Evolutionary conservation across 106 monocot species (phyloP).

Genomic region (Xerophyta viscosa): DNA sequence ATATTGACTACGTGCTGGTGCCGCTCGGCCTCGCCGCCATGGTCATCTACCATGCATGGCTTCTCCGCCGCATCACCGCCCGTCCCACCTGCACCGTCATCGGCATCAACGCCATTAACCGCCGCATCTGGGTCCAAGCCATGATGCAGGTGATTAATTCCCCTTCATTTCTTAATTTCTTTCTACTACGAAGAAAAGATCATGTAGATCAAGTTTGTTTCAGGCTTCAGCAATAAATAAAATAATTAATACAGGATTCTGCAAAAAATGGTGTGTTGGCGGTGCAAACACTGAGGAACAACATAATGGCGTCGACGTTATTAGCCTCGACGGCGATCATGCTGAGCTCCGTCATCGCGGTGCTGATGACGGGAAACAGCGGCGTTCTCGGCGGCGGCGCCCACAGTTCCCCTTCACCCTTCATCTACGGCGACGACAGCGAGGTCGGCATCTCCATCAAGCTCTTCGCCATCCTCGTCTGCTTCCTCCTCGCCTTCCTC

Average conservation of each 20-base stretch:
- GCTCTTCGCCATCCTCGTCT: conserved; percentile 56
- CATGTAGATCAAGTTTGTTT: background rate
- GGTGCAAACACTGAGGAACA: conserved; percentile 75
- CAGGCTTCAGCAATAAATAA: too few relatives aligned
- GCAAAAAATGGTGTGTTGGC: conserved; percentile 55
- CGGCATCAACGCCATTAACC: conserved; percentile 81
- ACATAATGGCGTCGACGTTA: conserved; percentile 81
- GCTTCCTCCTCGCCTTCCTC: conserved; percentile 77
- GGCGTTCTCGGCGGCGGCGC: background rate
- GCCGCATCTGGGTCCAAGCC: conserved; percentile 55
- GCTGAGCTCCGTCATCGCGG: conserved; percentile 57
- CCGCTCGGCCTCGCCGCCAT: conserved; percentile 35
- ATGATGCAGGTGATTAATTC: conserved; percentile 52
- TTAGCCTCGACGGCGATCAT: conserved; percentile 61
- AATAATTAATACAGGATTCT: conserved; percentile 23
- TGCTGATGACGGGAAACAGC: conserved; percentile 35
- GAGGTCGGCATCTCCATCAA: conserved; percentile 21
- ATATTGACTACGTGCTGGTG: conserved; percentile 49
- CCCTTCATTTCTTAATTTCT: background rate
- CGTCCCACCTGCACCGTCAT: conserved; percentile 53
- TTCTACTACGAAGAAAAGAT: background rate
- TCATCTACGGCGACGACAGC: conserved; percentile 25
- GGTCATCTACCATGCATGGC: conserved; percentile 62
- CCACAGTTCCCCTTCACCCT: too few relatives aligned
- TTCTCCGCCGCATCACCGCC: conserved; percentile 22